Evolutionary conservation across 129 eudicot species (phyloP).

Genomic region (Sambucus nigra): DNA sequence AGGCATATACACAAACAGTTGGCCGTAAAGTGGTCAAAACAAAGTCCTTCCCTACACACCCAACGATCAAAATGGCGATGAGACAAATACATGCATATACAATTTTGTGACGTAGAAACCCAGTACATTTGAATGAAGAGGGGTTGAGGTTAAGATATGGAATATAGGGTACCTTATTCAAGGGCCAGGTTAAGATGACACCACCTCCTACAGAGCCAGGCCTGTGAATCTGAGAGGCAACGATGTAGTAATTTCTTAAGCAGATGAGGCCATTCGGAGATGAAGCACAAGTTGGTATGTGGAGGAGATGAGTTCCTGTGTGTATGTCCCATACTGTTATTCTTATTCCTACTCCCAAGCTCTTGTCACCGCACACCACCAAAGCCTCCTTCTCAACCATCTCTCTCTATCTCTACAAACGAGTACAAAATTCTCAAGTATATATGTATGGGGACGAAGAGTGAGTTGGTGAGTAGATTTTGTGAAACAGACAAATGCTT

Average conservation of each 20-base stretch:
- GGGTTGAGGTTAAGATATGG: too few species aligned
- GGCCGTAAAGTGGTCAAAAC: too few species aligned
- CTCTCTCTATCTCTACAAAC: neutral
- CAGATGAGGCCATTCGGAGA: constrained; percentile 26
- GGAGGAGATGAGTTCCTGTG: constrained; percentile 33
- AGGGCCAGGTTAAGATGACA: constrained; percentile 43
- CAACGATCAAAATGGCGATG: too few species aligned
- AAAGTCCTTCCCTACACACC: too few species aligned
- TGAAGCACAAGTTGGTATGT: constrained; percentile 41
- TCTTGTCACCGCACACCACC: constrained; percentile 42
- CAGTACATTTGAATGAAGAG: too few species aligned
- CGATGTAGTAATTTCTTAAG: constrained; percentile 26
- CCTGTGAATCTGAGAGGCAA: constrained; percentile 40
- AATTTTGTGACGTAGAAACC: too few species aligned
- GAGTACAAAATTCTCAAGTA: too few species aligned
- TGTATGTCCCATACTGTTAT: constrained; percentile 36
- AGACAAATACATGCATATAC: too few species aligned
- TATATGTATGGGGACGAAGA: too few species aligned
- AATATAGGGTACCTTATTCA: constrained; percentile 22
- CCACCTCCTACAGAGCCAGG: constrained; percentile 40
- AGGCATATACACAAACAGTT: too few species aligned
- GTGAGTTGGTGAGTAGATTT: too few species aligned
- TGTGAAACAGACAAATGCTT: too few species aligned
- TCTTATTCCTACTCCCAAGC: constrained; percentile 33
- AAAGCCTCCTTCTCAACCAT: constrained; percentile 28